Base-by-base conservation (phyloP, 805 yeast species). In the Kregervanrija fluxuum region DNA sequence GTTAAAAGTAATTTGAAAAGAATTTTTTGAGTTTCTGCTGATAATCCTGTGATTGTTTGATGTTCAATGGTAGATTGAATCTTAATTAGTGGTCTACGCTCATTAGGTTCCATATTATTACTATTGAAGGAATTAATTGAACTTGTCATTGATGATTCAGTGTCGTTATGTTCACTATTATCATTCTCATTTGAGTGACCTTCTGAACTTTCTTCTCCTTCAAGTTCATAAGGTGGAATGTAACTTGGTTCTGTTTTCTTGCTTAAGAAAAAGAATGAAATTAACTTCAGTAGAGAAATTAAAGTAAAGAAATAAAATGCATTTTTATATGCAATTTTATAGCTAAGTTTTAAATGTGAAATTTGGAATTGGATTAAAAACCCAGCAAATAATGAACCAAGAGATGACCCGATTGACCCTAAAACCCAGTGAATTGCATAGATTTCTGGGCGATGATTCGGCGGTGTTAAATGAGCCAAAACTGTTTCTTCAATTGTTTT, bases 401-500 rank as follows among this genome's bases (percentile, higher is more conserved):
- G 37, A 0, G 95, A 90, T 3, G 81, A 72, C 2, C 96, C 96
- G 2, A 73, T 62, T 1, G 89, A 75, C 0, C 85, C 81, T 38
- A 82, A 66, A 28, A 85, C 61, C 33, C 85, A 81, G 57, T 87
- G 86, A 52, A 82, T 68, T 0, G 93, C 93, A 67, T 79, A 87
- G 2, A 86, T 68, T 50, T 79, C 85, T 1, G 95, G 82, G 38
- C 95, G 69, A 45, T 74, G 75, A 43, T 67, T 68, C 33, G 71
- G 73, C 0, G 82, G 79, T 0, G 95, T 82, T 50, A 88, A 65
- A 61, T 85, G 91, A 0, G 95, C 93, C 41, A 88, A 69, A 35
- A 85, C 74, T 1, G 91, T 80, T 57, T 87, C 95, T 60, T 88
- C 96, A 30, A 88, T 79, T 0, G 93, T 78, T 56, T 85, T 82